A percentile compares a stretch with the other conserved stretches of the same genome.
These are phyloP conservation scores for Kwoniella bestiolae DNA, from an alignment of 768 basidiomycete species.

Conservation along the genomic window DNA sequence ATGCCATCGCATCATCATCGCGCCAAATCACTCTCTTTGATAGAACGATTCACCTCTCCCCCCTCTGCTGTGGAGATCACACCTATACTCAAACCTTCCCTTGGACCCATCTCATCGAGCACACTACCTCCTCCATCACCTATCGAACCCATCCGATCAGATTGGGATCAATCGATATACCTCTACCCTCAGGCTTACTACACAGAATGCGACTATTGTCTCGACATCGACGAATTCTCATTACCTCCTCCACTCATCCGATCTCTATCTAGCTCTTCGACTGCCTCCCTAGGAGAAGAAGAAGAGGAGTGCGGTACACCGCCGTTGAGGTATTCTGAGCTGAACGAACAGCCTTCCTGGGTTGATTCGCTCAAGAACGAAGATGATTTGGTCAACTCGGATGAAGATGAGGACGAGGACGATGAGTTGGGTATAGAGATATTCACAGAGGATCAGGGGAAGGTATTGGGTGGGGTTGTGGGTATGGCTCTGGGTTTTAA, in stretches of 20 bases:
- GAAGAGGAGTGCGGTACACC: slow-evolving; percentile 39
- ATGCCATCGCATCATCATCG: slow-evolving; percentile 10
- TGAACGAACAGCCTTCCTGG: slow-evolving; percentile 8
- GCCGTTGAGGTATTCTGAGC: slow-evolving; percentile 8
- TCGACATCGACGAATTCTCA: slow-evolving; percentile 23
- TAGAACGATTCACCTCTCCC: not conserved
- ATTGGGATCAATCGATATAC: slow-evolving; percentile 13
- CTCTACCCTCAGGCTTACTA: slow-evolving; percentile 6
- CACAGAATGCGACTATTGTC: slow-evolving; percentile 19
- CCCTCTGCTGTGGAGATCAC: not conserved
- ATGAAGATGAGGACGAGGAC: slow-evolving; percentile 6
- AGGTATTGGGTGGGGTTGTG: not conserved
- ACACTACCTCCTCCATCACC: not conserved
- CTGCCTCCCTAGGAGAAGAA: slow-evolving; percentile 2
- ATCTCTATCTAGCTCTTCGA: slow-evolving; percentile 33
- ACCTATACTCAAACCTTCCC: not conserved
- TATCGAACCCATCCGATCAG: slow-evolving; percentile 7
- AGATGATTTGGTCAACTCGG: not conserved
- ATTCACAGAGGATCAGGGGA: slow-evolving; percentile 1
- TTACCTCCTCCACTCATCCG: slow-evolving; percentile 43
- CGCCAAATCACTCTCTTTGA: not conserved
- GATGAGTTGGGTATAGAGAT: slow-evolving; percentile 10
- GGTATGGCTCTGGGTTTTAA: slow-evolving; percentile 3
- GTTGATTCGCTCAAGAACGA: slow-evolving; percentile 24
- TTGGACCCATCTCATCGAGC: not conserved